A percentile compares a stretch with the other conserved stretches of the same genome.
phyloP scores from a whole-genome alignment of 352 stramenopile species.

The Phytophthora pisi region DNA sequence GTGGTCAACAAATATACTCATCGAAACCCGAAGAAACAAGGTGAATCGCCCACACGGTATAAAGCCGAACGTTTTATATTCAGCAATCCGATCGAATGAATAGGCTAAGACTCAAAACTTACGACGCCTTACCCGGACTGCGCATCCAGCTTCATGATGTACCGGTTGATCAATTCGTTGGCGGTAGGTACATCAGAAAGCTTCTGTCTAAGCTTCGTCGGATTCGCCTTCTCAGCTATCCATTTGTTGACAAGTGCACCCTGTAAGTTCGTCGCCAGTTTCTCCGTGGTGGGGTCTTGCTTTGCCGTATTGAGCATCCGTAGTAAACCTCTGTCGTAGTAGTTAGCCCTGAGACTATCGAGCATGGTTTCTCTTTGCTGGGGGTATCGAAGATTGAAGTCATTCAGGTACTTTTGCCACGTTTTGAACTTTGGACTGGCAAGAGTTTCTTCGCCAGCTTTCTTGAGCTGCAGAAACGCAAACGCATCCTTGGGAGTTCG shows the following conservation, averaged over 20 bases:
- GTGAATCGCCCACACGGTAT: too few species aligned
- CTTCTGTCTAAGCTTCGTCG: too few species aligned
- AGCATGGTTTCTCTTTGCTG: background rate
- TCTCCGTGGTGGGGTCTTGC: background rate
- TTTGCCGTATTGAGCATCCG: background rate
- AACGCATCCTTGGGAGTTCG: background rate
- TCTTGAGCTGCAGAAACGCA: background rate
- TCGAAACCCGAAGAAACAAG: too few species aligned
- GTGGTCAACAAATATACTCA: too few species aligned
- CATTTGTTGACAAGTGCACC: background rate
- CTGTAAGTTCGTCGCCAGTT: background rate
- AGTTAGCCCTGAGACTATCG: background rate
- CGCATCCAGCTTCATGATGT: too few species aligned
- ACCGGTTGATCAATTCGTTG: too few species aligned
- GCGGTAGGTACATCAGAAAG: too few species aligned
- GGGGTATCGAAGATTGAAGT: background rate
- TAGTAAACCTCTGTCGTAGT: background rate
- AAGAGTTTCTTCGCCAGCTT: background rate
- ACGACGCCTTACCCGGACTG: too few species aligned
- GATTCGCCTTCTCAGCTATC: background rate
- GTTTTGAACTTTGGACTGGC: slow-evolving; percentile 5
- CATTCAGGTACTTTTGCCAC: background rate
- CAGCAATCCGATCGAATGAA: too few species aligned
- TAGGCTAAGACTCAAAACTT: too few species aligned
- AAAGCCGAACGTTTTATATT: too few species aligned